Conservation (phyloP, 2,329 filamentous ascomycete genomes). For the Colletotrichum endophyticum region DNA sequence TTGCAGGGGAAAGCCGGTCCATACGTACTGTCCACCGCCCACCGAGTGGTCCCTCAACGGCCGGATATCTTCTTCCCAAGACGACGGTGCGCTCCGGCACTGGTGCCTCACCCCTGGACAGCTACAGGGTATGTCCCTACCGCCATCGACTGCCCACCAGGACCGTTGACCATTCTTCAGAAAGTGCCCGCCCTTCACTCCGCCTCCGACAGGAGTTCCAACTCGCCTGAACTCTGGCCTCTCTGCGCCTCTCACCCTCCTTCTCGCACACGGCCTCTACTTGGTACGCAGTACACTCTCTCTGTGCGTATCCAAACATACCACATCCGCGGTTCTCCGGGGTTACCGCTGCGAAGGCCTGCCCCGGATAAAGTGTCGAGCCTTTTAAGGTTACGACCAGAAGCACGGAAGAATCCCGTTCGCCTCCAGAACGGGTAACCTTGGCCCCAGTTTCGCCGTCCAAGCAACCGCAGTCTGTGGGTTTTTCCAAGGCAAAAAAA, state of each 20-base stretch:
- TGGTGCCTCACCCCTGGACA: background rate
- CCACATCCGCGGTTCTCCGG: background rate
- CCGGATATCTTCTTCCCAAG: background rate
- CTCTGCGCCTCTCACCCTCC: background rate
- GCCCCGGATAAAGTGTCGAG: background rate
- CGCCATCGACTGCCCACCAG: background rate
- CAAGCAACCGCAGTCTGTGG: constrained; percentile 2
- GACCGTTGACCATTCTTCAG: background rate
- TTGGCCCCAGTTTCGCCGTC: background rate
- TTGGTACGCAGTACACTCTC: background rate
- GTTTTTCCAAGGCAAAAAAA: background rate
- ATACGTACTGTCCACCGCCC: background rate
- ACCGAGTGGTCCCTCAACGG: background rate
- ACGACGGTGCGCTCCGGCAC: background rate
- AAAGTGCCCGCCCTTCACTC: background rate
- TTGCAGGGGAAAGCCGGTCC: background rate
- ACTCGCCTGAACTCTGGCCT: background rate
- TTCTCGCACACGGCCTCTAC: background rate
- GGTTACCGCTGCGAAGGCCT: background rate
- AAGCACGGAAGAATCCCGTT: constrained; percentile 9
- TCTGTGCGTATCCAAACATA: background rate
- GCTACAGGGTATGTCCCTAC: background rate
- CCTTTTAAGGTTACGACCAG: background rate
- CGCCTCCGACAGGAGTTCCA: background rate
- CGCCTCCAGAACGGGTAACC: constrained; percentile 5